phyloP scores from a whole-genome alignment of 1,284 basidiomycete genomes.

The Microbotryomycetes sp. region DNA sequence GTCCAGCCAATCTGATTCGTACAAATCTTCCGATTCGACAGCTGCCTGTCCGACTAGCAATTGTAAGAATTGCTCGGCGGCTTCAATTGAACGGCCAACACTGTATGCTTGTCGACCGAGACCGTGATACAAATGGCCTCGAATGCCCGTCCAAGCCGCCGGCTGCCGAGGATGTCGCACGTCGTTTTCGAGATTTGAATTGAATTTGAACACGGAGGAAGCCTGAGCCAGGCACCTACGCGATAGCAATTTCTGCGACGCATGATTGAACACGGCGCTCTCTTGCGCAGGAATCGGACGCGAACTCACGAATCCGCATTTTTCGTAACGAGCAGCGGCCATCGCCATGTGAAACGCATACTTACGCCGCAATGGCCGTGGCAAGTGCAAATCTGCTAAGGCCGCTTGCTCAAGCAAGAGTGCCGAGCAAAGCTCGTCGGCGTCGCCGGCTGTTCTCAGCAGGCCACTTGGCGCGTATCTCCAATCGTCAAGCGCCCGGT shows the following conservation, averaged over 20 bases:
- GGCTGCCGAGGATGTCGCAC: background rate
- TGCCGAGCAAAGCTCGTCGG: conserved; percentile 48
- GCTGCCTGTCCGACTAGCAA: conserved; percentile 33
- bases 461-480: conserved; percentile 39
- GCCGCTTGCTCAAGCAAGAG: conserved; percentile 50
- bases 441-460: conserved; percentile 39
- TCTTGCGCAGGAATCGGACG: too few species aligned
- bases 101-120: conserved; percentile 50
- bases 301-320: conserved; percentile 46
- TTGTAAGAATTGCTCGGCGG: conserved; percentile 45
- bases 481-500: conserved; percentile 42
- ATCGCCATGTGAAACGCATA: conserved; percentile 46
- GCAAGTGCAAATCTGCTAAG: conserved; percentile 40
- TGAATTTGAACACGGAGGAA: conserved; percentile 37
- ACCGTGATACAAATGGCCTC: conserved; percentile 46
- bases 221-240: conserved; percentile 43
- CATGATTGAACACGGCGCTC: too few species aligned
- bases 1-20: conserved; percentile 45
- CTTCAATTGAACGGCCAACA: conserved; percentile 44
- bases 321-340: conserved; percentile 48
- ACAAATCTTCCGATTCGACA: conserved; percentile 14
- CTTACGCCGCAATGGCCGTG: conserved; percentile 37
- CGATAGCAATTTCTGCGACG: conserved; percentile 45
- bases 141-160: conserved; percentile 43
- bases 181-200: background rate